Base-by-base conservation (phyloP, 805 yeast genomes). In the Lipomyces sp. region DNA sequence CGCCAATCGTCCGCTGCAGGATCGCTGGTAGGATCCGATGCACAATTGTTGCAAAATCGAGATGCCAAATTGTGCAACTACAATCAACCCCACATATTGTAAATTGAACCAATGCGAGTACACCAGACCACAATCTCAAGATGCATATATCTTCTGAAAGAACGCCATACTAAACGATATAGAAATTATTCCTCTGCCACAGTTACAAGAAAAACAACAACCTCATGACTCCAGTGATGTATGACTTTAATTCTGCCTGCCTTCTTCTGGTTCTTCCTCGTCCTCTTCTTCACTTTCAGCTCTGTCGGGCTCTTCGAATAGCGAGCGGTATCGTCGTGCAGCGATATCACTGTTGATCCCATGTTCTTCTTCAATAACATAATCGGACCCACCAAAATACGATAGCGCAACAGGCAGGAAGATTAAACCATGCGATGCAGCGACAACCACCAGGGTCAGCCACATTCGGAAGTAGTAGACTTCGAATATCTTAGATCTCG, bases 401-500 rank as follows among this genome's bases (percentile, higher is more conserved):
- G 91, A 83, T 51, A 94, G 80, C 34, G 89, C 75, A 4, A 91
- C 85, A 0, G 99, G 99, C 61, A 94, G 80, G 64, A 94, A 85
- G 50, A 90, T 82, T 61, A 94, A 81, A 2, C 95, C 85, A 76
- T 94, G 98, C 0, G 89, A 70, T 0, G 93, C 86, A 0, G 97
- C 97, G 64, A 90, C 80, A 1, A 89, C 68, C 7, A 94, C 88
- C 66, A 94, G 81, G 0, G 92, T 81, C 11, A 90, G 78, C 98
- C 98, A 94, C 97, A 94, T 93, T 67, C 97, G 80, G 82, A 94
- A 94, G 76, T 95, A 94, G 77, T 91, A 94, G 1, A 94, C 85
- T 71, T 92, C 96, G 77, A 94, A 95, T 37, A 94, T 93, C 76
- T 89, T 87, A 24, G 97, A 90, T 69, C 85, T 81, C 0, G 98